phyloP scores from a whole-genome alignment of 306 rosid genomes.

The Casuarina glauca region DNA sequence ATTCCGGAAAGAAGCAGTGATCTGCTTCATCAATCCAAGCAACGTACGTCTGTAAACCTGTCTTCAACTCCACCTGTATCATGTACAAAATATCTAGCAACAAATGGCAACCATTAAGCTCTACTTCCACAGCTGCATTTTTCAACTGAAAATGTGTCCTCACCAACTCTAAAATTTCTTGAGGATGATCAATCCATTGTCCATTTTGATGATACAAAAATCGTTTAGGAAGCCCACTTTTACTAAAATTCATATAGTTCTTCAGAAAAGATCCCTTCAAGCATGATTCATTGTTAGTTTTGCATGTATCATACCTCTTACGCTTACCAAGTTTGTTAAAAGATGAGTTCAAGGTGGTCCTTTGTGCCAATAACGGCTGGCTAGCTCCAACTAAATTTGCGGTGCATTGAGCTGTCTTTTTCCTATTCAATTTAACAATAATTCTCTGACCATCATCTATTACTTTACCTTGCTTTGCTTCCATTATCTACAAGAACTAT shows the following conservation, averaged over 20 bases:
- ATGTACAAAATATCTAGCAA: constrained; percentile 80
- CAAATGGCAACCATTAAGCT: constrained; percentile 51
- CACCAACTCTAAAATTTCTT: constrained; percentile 58
- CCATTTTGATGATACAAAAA: constrained; percentile 69
- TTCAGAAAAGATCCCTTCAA: constrained; percentile 40
- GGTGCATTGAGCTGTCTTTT: constrained; percentile 44
- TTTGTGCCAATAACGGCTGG: constrained; percentile 28
- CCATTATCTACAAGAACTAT: constrained; percentile 64
- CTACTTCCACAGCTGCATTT: constrained; percentile 63
- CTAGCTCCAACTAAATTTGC: constrained; percentile 39
- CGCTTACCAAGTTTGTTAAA: constrained; percentile 40
- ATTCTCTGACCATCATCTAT: constrained; percentile 50
- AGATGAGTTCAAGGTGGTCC: constrained; percentile 26
- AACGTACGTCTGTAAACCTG: constrained; percentile 66
- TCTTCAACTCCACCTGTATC: constrained; percentile 65
- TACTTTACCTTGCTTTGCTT: constrained; percentile 53
- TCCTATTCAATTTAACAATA: constrained; percentile 47
- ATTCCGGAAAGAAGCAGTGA: constrained; percentile 84
- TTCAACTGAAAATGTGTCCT: constrained; percentile 56
- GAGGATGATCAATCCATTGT: constrained; percentile 71
- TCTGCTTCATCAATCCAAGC: constrained; percentile 95
- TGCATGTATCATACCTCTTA: constrained; percentile 42
- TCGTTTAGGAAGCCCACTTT: constrained; percentile 71
- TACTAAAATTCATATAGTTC: constrained; percentile 61
- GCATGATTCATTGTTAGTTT: constrained; percentile 35